Base-by-base conservation (phyloP, 2,329 filamentous ascomycete genomes). In the Chaetomium strumarium region DNA sequence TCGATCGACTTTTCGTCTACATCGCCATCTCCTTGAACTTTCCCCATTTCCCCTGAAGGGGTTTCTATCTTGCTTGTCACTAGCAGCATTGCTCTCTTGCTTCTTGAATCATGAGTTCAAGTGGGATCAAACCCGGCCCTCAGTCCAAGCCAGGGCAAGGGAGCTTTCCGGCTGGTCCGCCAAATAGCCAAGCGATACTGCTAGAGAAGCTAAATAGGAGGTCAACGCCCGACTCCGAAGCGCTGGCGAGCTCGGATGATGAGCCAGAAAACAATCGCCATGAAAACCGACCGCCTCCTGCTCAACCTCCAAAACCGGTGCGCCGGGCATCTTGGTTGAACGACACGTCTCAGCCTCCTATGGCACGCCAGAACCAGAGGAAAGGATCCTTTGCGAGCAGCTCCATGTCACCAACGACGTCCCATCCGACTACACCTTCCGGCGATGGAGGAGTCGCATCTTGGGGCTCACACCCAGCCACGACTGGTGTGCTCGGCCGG, bases 221-320 rank as follows among this genome's bases (percentile, higher is more conserved):
- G 49, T 90, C 90, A 8, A 96, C 92, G 1, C 92, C 92, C 19
- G 93, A 97, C 66, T 96, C 91, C 3, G 92, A 97, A 67, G 92
- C 89, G 47, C 75, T 97, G 55, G 90, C 87, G 48, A 97, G 92
- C 60, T 96, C 91, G 12, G 93, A 97, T 68, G 93, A 97, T 68
- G 93, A 99, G 69, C 79, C 75, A 52, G 87, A 96, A 55, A 77
- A 83, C 65, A 77, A 80, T 60, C 76, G 76, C 41, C 74, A 80
- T 60, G 80, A 78, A 52, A 68, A 66, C 63, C 71, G 71, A 58
- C 75, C 76, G 62, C 71, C 70, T 62, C 66, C 67, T 55, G 64
- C 68, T 51, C 79, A 74, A 61, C 78, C 72, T 46, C 77, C 72
- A 46, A 88, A 84, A 62, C 81, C 86, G 43, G 79, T 78, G 24